phyloP scores from a whole-genome alignment of 257 asterid genomes.

The Solanum sejunctum region DNA sequence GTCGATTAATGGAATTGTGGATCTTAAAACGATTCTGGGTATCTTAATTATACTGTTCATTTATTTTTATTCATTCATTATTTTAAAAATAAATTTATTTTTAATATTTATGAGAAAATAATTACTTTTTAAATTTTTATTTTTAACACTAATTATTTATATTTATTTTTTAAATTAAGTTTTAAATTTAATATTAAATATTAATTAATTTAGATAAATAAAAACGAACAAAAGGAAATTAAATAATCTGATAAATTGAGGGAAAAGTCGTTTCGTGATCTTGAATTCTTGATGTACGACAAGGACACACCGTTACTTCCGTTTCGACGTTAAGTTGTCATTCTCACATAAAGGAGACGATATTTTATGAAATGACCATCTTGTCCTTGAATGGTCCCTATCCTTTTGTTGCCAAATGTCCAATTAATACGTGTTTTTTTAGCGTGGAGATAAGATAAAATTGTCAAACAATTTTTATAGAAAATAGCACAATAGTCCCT shows the following conservation, averaged over 20 bases:
- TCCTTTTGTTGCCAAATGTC: neutral
- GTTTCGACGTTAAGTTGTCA: neutral
- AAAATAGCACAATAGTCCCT: neutral
- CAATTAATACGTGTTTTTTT: neutral
- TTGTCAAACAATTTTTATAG: neutral
- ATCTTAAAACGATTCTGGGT: neutral
- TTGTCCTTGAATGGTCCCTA: neutral
- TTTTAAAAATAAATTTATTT: no score
- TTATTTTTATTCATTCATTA: no score
- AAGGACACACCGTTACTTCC: neutral
- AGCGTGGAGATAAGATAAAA: neutral
- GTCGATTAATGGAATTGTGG: neutral
- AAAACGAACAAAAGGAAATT: rapidly evolving
- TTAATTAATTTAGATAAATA: neutral
- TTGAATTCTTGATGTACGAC: neutral
- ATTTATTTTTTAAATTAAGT: no score
- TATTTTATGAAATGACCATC: neutral
- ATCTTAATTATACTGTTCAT: neutral
- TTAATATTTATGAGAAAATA: no score
- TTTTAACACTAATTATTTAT: no score
- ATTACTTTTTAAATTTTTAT: no score
- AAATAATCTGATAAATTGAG: neutral
- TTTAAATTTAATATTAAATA: neutral
- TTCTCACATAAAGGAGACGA: neutral
- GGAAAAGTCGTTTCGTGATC: neutral